Conservation (phyloP, 306 rosid genomes). For the apple (Malus domestica) region ASM211411v1 NC_041795.1:23237001-23237500, state of each 20-base stretch:
- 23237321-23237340: background rate
- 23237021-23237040: background rate
- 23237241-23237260: background rate
- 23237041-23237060: background rate
- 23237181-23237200: background rate
- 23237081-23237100: background rate
- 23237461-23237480: no score
- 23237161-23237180: background rate
- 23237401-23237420: constrained; percentile 26
- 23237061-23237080: background rate
- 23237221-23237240: background rate
- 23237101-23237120: background rate
- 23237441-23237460: no score
- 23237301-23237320: background rate
- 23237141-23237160: background rate
- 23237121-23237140: background rate
- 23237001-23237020: constrained; percentile 7
- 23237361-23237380: background rate
- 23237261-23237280: background rate
- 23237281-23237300: constrained; percentile 5
- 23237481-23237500: no score
- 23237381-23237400: constrained; percentile 3
- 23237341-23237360: background rate
- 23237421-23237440: no score
- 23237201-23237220: background rate